phyloP scores from a whole-genome alignment of 2,329 filamentous ascomycete genomes.

The Cyanodermella asteris region DNA sequence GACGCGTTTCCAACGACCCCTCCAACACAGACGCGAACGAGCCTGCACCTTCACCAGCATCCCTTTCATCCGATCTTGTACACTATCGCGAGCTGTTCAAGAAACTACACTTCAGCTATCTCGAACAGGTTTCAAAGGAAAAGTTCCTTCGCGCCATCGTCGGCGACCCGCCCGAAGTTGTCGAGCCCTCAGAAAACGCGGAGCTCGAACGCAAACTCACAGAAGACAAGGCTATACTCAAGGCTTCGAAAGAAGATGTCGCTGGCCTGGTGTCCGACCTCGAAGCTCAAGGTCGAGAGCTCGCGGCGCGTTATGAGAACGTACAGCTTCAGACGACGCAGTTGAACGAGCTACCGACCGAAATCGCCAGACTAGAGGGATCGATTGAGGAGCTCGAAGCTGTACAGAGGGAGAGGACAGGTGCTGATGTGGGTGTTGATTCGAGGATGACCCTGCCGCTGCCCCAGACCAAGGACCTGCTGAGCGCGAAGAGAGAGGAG shows the following conservation, averaged over 20 bases:
- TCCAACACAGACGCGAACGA: slow-evolving; percentile 38
- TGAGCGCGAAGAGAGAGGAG: slow-evolving; percentile 19
- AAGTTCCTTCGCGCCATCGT: slow-evolving; percentile 89
- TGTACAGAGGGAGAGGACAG: slow-evolving; percentile 14
- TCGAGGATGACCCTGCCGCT: slow-evolving; percentile 4
- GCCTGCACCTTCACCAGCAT: slow-evolving; percentile 54
- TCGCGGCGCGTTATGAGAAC: slow-evolving; percentile 36
- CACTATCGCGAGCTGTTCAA: slow-evolving; percentile 88
- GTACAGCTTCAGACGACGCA: slow-evolving; percentile 29
- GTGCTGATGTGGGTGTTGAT: slow-evolving; percentile 2
- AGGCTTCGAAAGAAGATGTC: slow-evolving; percentile 61
- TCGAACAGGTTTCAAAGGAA: slow-evolving; percentile 96
- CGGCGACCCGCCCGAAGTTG: slow-evolving; percentile 69
- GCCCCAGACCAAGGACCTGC: slow-evolving; percentile 14
- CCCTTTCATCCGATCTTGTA: slow-evolving; percentile 58
- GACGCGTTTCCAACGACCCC: slow-evolving; percentile 51
- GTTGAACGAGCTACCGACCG: slow-evolving; percentile 27
- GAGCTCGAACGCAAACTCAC: slow-evolving; percentile 50
- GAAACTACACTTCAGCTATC: slow-evolving; percentile 89
- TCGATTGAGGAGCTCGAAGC: slow-evolving; percentile 19
- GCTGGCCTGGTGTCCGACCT: slow-evolving; percentile 50
- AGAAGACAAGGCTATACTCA: slow-evolving; percentile 51
- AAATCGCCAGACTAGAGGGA: slow-evolving; percentile 30
- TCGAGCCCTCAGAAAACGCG: slow-evolving; percentile 61
- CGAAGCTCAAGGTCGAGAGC: slow-evolving; percentile 43